Evolutionary conservation across 345 rosid species (phyloP), one percentile per base, ranked within the genome.

Genomic region (Eucalyptus cloeziana): DNA sequence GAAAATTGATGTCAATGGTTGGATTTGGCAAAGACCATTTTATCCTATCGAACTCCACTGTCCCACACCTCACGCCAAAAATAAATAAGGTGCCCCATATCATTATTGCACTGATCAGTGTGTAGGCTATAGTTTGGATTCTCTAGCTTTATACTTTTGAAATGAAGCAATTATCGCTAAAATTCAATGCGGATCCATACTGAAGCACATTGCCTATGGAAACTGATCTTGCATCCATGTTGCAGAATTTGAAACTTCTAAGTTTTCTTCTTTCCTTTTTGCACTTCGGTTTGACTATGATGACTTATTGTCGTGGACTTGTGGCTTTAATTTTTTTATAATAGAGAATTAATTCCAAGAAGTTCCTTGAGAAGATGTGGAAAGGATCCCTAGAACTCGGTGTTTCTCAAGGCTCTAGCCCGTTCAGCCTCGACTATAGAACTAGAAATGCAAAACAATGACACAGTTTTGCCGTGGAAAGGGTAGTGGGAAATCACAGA

Each of bases 381-480:
- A 62, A 62, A 62, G 16, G 33, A 62, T 62, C 31, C 3, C 17
- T 30, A n/a, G 31, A 62, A 4, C 69, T 62, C 7, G 1, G 33
- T 62, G 33, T 8, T 62, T 62, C 69, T 62, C 69, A 3, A 62
- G 33, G 69, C 15, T 62, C 9, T 3, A 5, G 8, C 16, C 8
- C 4, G 5, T 62, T 62, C 17, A 13, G n/a, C 69, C 4, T 7
- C 0, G 7, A 62, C 33, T 62, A 62, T 30, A 62, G 16, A 62
- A 62, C 69, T 62, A 62, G 8, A 62, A 62, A 62, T 12, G 4
- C 7, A 8, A 40, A 62, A 64, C 19, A 1, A 30, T 64, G 37
- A 2, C 17, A 64, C 2, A 2, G 2, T 64, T n/a, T 64, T 3
- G 0, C 9, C 7, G 2, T 0, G 0, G 19, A 64, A 62, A 64